Evolutionary conservation across 2,329 filamentous ascomycete species (phyloP), one percentile per base, ranked within the genome.

Genomic region (Tympanopsis confertula): DNA sequence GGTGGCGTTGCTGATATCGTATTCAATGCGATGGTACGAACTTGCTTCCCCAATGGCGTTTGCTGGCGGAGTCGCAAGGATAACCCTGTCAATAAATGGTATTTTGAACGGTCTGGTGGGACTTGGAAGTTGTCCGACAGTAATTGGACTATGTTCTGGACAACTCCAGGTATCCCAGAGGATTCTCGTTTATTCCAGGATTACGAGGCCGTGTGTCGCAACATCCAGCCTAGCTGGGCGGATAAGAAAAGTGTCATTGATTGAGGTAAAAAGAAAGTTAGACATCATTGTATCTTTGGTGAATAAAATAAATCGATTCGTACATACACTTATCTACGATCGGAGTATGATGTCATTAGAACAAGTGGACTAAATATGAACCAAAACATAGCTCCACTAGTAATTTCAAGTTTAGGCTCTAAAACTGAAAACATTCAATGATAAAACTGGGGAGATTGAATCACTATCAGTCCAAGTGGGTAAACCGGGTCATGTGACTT

Each of bases 61-160:
- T 93, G 88, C 52, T 98, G 91, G 91, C 71, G 88, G 40, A 93
- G 85, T 54, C 69, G 91, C 37, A 82, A 82, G 51, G 77, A 88
- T 53, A 96, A 98, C 52, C 89, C 88, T 0, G 91, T 98, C 4
- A 98, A 98, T 54, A 95, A 95, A 55, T 98, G 91, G 91, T 98
- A 98, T 57, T 95, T 96, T 60, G 91, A 98, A 60, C 71, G 91
- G 35, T 86, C 85, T 2, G 65, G 74, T 35, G 91, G 91, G 0
- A 88, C 80, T 2, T 83, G 80, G 70, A 91, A 93, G 61, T 62
- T 98, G 26, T 68, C 72, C 1, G 77, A 74, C n/a, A 84, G 74
- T 35, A 81, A 88, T 47, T 98, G 91, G 91, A 86, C 87, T 3
- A 95, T 96, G 87, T 98, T 98, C 53, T 98, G 91, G 88, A 98